Evolutionary conservation across 495 filamentous ascomycete genomes (phyloP), one percentile per base, ranked within the genome.

Genomic region (Aspergillus haitiensis): DNA sequence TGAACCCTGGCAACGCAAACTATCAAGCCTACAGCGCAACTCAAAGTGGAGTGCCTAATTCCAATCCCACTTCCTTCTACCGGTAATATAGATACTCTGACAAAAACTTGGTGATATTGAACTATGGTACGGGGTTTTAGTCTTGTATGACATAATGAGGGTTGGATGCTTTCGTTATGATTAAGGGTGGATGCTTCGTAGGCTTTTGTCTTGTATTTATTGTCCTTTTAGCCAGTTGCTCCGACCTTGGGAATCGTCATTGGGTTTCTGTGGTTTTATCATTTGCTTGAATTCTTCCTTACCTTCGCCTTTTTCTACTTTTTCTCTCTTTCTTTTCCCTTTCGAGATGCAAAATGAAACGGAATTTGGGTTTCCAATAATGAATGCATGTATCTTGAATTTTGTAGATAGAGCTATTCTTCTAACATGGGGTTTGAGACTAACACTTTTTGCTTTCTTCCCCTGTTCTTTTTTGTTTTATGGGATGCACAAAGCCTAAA

Each of bases 1-100:
- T 72, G 45, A 72, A 74, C 21, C 62, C 78, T 44, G 60, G 64
- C 42, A 64, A 57, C 36, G 70, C 65, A 9, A 74, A 73, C 34
- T 86, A 86, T 63, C 81, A 83, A 60, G 72, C 81, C 13, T 85
- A 84, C 62, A 78, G 79, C 52, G 71, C 77, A 18, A 62, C 79
- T 16, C 69, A 70, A 50, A 67, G 67, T 11, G 70, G 67, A 3
- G 63, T 64, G 7, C 50, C 74, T 33, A 70, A 66, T 52, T 67
- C 71, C 16, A 79, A 78, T 58, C 77, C 77, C 5, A 70, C 72
- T 55, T 76, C 75, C 5, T 80, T 68, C 55, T 80, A 80, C 60
- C 70, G 75, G 67, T 80, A 69, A 66, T 52, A 27, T 35, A 15
- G 35, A 31, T 40, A n/a, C 27, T 18, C 9, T 10, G 18, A 35